Evolutionary conservation across 1,284 basidiomycete species (phyloP).

Genomic region (Irpex sp.): DNA sequence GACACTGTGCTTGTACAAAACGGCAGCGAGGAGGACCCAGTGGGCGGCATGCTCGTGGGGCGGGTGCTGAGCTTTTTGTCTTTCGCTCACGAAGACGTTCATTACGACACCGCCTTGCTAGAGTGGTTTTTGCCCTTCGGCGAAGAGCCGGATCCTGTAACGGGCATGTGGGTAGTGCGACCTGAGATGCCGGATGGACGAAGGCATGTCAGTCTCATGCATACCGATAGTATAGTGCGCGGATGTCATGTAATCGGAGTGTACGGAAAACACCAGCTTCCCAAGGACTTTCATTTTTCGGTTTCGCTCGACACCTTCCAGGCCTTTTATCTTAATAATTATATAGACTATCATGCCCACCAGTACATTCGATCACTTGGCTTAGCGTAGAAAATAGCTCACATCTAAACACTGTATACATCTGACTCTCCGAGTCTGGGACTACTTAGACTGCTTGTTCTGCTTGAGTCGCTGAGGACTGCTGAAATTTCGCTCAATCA

Average conservation of each 20-base stretch:
- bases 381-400: no score
- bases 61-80: slow-evolving; percentile 6
- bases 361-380: no score
- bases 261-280: slow-evolving; percentile 2
- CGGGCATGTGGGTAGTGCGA: slow-evolving; percentile 31
- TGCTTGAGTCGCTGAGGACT: no score
- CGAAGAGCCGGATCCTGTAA: slow-evolving; percentile 19
- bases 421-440: no score
- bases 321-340: slow-evolving; percentile 12
- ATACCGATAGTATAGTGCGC: slow-evolving; percentile 8
- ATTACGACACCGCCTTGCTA: slow-evolving; percentile 25
- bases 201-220: not conserved
- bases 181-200: slow-evolving; percentile 15
- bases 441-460: no score
- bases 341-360: slow-evolving; percentile 11
- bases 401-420: no score
- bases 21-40: not conserved
- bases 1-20: slow-evolving; percentile 3
- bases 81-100: not conserved
- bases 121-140: slow-evolving; percentile 23
- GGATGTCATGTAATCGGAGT: slow-evolving; percentile 6
- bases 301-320: slow-evolving; percentile 7
- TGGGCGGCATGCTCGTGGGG: not conserved
- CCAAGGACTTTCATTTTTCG: not conserved
- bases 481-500: no score